Conservation (phyloP, 225 moss, liverwort and hornwort species). For the Sphagnum contortum region DNA sequence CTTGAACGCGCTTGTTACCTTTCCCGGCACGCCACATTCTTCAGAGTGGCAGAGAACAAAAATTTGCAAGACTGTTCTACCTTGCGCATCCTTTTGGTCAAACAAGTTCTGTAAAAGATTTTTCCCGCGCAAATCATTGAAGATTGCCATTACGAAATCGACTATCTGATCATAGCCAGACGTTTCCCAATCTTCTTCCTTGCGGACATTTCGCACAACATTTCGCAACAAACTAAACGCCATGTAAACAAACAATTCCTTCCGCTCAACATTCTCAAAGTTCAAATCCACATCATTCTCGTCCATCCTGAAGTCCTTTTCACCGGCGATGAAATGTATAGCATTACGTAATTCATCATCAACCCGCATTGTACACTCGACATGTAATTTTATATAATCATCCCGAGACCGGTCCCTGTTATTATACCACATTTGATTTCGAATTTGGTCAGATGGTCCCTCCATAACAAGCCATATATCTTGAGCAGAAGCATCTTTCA, state of each 20-base stretch:
- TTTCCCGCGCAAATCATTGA: not conserved
- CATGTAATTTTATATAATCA: not conserved
- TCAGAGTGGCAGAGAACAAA: conserved; percentile 9
- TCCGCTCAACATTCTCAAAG: not conserved
- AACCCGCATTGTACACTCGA: not conserved
- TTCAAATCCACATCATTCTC: conserved; percentile 11
- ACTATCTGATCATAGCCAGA: too few species aligned
- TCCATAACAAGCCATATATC: conserved; percentile 21
- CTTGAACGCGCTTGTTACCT: not conserved
- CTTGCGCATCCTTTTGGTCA: conserved; percentile 19
- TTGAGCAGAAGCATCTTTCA: conserved; percentile 16
- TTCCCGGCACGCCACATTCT: too few species aligned
- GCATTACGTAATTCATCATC: conserved; percentile 1
- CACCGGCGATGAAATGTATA: too few species aligned
- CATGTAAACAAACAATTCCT: not conserved
- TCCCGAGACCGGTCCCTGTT: not conserved
- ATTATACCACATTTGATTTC: too few species aligned
- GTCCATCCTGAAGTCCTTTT: not conserved
- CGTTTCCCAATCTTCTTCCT: not conserved
- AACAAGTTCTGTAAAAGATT: conserved; percentile 7
- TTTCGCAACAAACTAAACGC: conserved; percentile 12
- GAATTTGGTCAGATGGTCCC: conserved; percentile 7
- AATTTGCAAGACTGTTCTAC: conserved; percentile 29
- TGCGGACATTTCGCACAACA: not conserved
- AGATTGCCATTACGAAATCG: not conserved